Base-by-base conservation (phyloP, 148 eudicot genomes). In the Cornus kousa region DNA sequence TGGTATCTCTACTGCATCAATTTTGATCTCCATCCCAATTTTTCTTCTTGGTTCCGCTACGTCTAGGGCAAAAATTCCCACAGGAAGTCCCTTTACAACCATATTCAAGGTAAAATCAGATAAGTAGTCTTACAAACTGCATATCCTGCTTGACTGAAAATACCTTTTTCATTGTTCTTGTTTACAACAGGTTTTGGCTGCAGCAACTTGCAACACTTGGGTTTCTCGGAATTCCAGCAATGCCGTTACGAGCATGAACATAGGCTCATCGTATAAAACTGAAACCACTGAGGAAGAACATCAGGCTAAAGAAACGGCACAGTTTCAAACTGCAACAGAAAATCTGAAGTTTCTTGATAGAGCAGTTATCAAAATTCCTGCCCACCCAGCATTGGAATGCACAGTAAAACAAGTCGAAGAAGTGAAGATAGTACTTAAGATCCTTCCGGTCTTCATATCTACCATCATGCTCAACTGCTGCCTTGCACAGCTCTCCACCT, bases 401-500 rank as follows among this genome's bases (percentile, higher is more conserved):
- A 84, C 91, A 28, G 74, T 57, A 39, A 82, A 83, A 43, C 88
- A 94, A 84, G 94, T 94, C 3, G 85, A 91, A 77, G 92, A 94
- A 57, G 97, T 88, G 5, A 94, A 87, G 62, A 74, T 87, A 60
- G 95, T 94, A 16, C 65, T 89, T 11, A 85, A 80, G 68, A 90
- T 86, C 83, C 77, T 91, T 57, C 97, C 97, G 1, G 86, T 94
- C 43, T 94, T 94, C 64, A 84, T 90, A 73, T 91, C 94, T 6
- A 94, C 98, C 67, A 85, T 92, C 68, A 90, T 90, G 91, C 97
- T 94, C 17, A 94, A 91, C 87, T 91, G 97, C 82, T 94, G 97
- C 89, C 90, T 94, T 4, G 98, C 98, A 35, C 97, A 94, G 81
- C 97, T 94, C 55, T 94, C 98, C 43, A 94, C 98, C 57, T 94